Percentiles rank a stretch among this genome's conserved stretches.
Evolutionary conservation across 2,329 filamentous ascomycete genomes (phyloP).

Genomic region (Diaporthe capsici): DNA sequence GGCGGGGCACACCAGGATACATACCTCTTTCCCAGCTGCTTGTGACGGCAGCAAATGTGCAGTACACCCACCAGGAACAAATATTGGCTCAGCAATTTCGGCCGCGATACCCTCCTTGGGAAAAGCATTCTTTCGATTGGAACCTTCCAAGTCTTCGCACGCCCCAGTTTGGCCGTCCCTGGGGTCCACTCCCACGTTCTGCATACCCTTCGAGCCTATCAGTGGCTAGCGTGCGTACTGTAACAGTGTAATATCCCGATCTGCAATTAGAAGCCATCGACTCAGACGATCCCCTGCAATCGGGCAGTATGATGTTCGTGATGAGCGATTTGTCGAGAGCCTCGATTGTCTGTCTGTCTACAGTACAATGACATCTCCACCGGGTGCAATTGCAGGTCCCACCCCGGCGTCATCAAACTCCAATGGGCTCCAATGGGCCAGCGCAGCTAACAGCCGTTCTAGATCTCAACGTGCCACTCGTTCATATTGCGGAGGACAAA

Average conservation of each 20-base stretch:
- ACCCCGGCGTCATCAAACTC: conserved; percentile 17
- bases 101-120: conserved; percentile 24
- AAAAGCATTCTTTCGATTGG: conserved; percentile 3
- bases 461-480: conserved; percentile 21
- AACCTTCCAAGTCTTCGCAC: conserved; percentile 15
- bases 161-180: not conserved
- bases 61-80: not conserved
- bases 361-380: not conserved
- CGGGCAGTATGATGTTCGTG: not conserved
- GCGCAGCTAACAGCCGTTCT: conserved; percentile 17
- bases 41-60: not conserved
- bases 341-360: not conserved
- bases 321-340: not conserved
- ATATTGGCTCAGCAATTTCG: conserved; percentile 33
- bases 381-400: not conserved
- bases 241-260: conserved; percentile 27
- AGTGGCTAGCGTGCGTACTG: conserved; percentile 13
- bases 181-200: conserved; percentile 32
- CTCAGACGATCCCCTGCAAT: conserved; percentile 25
- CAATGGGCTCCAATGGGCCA: conserved; percentile 9
- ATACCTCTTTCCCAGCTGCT: not conserved
- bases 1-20: not conserved
- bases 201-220: conserved; percentile 11
- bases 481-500: conserved; percentile 19
- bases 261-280: conserved; percentile 33